A percentile compares a stretch with the other conserved stretches of the same genome.
Conservation (phyloP, 164 flowering plant species). For the Kingdonia uniflora region DNA sequence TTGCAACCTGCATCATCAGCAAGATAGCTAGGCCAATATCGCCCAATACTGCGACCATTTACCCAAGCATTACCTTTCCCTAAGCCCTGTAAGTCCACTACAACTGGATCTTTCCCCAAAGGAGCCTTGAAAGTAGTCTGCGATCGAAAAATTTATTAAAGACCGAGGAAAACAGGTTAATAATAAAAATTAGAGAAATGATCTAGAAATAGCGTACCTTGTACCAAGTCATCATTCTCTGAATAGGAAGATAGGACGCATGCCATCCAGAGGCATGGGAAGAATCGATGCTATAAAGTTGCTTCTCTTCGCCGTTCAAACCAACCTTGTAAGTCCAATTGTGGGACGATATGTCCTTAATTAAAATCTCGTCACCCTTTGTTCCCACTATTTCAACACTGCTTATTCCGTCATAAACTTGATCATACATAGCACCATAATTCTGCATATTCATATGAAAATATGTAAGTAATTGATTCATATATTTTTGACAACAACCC, state of each 20-base stretch:
- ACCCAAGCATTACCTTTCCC: slow-evolving; percentile 78
- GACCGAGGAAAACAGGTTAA: neutral
- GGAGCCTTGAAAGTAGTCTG: slow-evolving; percentile 62
- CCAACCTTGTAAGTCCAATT: slow-evolving; percentile 45
- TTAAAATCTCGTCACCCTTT: slow-evolving; percentile 13
- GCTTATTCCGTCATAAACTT: slow-evolving; percentile 22
- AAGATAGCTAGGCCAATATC: slow-evolving; percentile 45
- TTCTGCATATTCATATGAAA: slow-evolving; percentile 21
- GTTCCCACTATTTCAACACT: slow-evolving; percentile 30
- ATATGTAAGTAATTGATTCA: neutral
- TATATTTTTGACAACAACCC: neutral
- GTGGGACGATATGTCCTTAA: slow-evolving; percentile 35
- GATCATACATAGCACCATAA: slow-evolving; percentile 43
- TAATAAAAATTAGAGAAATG: neutral
- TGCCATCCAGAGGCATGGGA: slow-evolving; percentile 18
- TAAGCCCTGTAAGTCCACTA: slow-evolving; percentile 46
- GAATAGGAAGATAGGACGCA: slow-evolving; percentile 16
- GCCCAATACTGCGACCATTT: slow-evolving; percentile 53
- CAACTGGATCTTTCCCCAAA: slow-evolving; percentile 52
- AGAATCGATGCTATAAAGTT: slow-evolving; percentile 12
- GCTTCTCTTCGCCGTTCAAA: slow-evolving; percentile 27
- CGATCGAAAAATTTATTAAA: neutral
- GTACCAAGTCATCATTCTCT: slow-evolving; percentile 22
- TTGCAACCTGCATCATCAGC: slow-evolving; percentile 34
- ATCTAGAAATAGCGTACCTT: neutral